Base-by-base conservation (phyloP, 2,329 filamentous ascomycete genomes). In the Penicillium hordei region DNA sequence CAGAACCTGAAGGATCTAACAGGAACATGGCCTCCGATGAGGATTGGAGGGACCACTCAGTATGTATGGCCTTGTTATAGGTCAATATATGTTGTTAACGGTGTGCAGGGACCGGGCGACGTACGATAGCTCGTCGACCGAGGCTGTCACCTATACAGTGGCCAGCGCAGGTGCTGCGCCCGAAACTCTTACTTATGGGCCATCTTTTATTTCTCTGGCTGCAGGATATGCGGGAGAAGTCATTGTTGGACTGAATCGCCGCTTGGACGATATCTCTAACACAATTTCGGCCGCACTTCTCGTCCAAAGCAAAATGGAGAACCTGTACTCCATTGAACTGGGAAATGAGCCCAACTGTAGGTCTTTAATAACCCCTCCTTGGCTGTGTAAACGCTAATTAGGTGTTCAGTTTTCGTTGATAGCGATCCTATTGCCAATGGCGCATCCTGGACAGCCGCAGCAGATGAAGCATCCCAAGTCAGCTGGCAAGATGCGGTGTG, bases 41-140 rank as follows among this genome's bases (percentile, higher is more conserved):
- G 83, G 50, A 83, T 85, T 53, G 83, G 83, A n/a, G 83, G 83
- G 2, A 85, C 83, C 0, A 85, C 82, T 0, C 82, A 84, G 74
- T 78, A 59, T 53, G 71, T 55, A 23, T 25, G 13, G 2, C 7
- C 21, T 29, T 31, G 7, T 6, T 23, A 23, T 15, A 13, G 8
- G n/a, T 39, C 19, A 59, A 9, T 27, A 25, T 12, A 27, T 9
- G n/a, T 34, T 25, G 38, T 29, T 44, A 54, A 55, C 1, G 19
- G 0, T 31, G 12, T 12, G 5, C 43, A 78, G 75, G 63, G 83
- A 85, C 61, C 78, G 82, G 5, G 82, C 83, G 1, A 77, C 72
- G 2, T 85, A 81, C 60, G 78, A 84, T 65, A 62, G 81, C 1
- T 65, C 70, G 1, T 78, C 75, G 0, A 72, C 72, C 2, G 76